Evolutionary conservation across 2,329 filamentous ascomycete species (phyloP), one percentile per base, ranked within the genome.

Genomic region (Emergomyces pasteurianus): DNA sequence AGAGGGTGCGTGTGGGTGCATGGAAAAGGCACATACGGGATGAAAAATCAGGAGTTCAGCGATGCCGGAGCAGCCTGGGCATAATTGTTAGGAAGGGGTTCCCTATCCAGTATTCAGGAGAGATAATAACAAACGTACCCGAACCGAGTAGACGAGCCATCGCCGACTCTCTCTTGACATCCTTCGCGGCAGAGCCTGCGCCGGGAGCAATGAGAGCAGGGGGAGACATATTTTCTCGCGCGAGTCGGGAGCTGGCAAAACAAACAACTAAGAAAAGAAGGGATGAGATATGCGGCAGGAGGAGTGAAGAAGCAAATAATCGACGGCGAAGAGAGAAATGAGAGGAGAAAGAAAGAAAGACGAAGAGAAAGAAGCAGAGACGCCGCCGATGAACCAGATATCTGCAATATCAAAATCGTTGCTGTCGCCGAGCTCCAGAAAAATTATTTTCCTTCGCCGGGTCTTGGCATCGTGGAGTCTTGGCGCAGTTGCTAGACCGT

Each of bases 1-100:
- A 3, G 31, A 3, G 31, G 3, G 31, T 31, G 31, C 7, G 28
- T 5, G 59, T 21, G 10, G 1, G 49, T 49, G 31, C 34, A 31
- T 42, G 16, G 18, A 5, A 59, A 26, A 60, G 60, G 63, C 16
- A 73, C 81, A 67, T 82, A 90, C 90, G 65, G 90, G 90, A 74
- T 95, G 90, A 81, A 96, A 96, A 75, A 96, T 85, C 71, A 90
- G 85, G 71, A 96, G 81, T 78, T 96, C 92, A 70, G 92, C 87
- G 75, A 96, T 92, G 80, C 92, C 92, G 72, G 92, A 91, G 72
- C 86, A 90, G 72, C 92, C 92, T 96, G 69, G 58, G 59, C 58
- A 28, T 56, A 64, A 58, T 63, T 55, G 56, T 66, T 59, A 66
- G 63, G 58, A 62, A 60, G 8, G 23, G 1, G 10, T 14, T 18